Conservation (phyloP, 352 stramenopile genomes). For the Phytophthora capsici region DNA sequence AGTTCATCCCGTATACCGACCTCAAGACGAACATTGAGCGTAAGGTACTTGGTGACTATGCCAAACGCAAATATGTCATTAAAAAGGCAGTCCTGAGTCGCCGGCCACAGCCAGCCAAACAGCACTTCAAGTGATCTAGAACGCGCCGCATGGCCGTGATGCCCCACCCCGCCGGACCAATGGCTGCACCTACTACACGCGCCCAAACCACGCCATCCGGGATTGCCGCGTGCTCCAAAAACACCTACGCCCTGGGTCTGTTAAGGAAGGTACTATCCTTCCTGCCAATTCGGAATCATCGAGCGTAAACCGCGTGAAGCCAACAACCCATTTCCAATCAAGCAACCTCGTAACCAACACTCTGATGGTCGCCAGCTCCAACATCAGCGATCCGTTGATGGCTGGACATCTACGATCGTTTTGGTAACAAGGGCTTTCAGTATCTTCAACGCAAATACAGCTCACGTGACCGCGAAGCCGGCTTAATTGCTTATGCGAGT, state of each 20-base stretch:
- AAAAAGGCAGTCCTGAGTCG: conserved; percentile 13
- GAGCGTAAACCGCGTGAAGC: not conserved
- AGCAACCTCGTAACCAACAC: not conserved
- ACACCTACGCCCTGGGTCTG: conserved; percentile 3
- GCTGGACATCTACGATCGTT: conserved; percentile 7
- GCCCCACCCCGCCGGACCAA: too few relatives aligned
- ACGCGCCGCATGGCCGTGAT: not conserved
- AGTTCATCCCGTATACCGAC: conserved; percentile 20
- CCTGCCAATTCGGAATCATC: conserved; percentile 14
- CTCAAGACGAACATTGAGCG: conserved; percentile 21
- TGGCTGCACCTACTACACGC: too few relatives aligned
- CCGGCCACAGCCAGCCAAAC: not conserved
- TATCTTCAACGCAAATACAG: conserved; percentile 3
- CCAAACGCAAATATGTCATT: too few relatives aligned
- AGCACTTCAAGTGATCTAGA: not conserved
- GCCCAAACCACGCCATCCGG: conserved; percentile 15
- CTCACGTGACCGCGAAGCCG: not conserved
- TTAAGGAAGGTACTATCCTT: conserved; percentile 20
- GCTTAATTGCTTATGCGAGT: conserved; percentile 8
- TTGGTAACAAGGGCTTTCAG: not conserved
- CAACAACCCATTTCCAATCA: not conserved
- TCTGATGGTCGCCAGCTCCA: not conserved
- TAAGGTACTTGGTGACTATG: too few relatives aligned
- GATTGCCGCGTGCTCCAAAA: conserved; percentile 22
- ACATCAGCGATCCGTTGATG: too few relatives aligned